Evolutionary conservation across 352 stramenopile genomes (phyloP), one percentile per base, ranked within the genome.

Genomic region (Pelagophyceae sp.): DNA sequence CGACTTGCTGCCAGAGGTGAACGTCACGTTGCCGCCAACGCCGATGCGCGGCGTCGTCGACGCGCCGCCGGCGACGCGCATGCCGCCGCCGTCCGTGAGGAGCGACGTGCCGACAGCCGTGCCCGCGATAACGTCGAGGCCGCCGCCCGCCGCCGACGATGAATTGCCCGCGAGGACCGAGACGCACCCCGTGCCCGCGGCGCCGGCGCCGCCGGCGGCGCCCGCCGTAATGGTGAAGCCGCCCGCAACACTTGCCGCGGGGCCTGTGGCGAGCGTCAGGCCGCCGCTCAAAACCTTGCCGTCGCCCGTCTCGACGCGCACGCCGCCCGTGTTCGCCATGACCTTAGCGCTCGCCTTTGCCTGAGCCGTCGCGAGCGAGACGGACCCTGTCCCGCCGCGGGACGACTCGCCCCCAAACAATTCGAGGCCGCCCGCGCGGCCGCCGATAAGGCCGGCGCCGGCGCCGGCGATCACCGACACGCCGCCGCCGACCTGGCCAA

Each of bases 1-100:
- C 5, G 23, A 11, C 58, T 11, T 67, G 15, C 29, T 27, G 58
- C 58, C 58, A 11, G 58, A 15, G 11, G 58, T 67, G 25, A 88
- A 76, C 17, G 67, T 38, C n/a, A 88, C 65, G 54, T 79, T 76
- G 38, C 84, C 84, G 33, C 83, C 83, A 20, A 54, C 45, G 45
- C 67, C 80, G 45, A 40, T 38, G 27, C 35, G 70, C 58, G 64
- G 37, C 33, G 67, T 67, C 38, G 81, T 85, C 23, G 85, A 84
- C 33, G 82, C 83, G 60, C 81, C 71, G 51, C 84, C 35, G 3
- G 32, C 32, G 29, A 85, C 23, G 25, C 1, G 23, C 25, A 85
- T 33, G 32, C n/a, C 31, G 33, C 81, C 81, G 29, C 80, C 81
- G 72, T 50, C 67, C 29, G 72, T 35, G 0, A 71, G 71, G 38